Percentiles rank a stretch among this genome's conserved stretches.
phyloP scores from a whole-genome alignment of 257 asterid genomes.

The Jacaranda mimosifolia region DNA sequence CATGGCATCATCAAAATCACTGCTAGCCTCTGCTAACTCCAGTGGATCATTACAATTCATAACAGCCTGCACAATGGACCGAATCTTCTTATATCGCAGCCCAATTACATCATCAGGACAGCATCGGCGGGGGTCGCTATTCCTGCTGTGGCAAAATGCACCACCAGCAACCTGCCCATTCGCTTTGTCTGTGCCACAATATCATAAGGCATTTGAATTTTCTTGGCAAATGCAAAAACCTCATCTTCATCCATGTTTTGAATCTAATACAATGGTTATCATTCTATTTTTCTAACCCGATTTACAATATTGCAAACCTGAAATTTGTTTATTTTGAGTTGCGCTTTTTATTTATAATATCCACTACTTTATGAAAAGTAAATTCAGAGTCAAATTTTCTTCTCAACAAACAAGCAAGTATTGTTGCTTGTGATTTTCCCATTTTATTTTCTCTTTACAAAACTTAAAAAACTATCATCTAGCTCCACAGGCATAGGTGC shows the following conservation, averaged over 20 bases:
- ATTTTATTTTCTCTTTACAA: no score
- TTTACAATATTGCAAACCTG: no score
- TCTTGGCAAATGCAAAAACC: constrained; percentile 73
- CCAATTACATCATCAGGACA: constrained; percentile 87
- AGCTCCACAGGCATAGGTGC: no score
- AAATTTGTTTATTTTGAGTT: no score
- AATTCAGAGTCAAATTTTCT: no score
- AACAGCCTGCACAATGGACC: constrained; percentile 80
- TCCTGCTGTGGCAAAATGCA: constrained; percentile 92
- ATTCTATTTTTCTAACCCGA: no score
- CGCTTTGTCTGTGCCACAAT: constrained; percentile 83
- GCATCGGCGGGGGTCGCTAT: constrained; percentile 86
- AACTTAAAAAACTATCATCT: no score
- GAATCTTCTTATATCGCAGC: constrained; percentile 69
- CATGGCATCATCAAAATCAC: constrained; percentile 73
- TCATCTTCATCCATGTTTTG: constrained; percentile 87
- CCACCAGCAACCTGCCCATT: constrained; percentile 88
- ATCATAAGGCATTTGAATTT: constrained; percentile 75
- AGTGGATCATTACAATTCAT: constrained; percentile 77
- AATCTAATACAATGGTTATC: no score
- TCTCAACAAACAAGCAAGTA: no score
- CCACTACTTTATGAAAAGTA: no score
- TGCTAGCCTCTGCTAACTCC: constrained; percentile 70
- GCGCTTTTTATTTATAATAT: no score
- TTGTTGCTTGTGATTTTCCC: no score